These are phyloP conservation scores for Pichia nanzhaoensis DNA, from an alignment of 805 yeast species.

Conservation along the genomic window DNA sequence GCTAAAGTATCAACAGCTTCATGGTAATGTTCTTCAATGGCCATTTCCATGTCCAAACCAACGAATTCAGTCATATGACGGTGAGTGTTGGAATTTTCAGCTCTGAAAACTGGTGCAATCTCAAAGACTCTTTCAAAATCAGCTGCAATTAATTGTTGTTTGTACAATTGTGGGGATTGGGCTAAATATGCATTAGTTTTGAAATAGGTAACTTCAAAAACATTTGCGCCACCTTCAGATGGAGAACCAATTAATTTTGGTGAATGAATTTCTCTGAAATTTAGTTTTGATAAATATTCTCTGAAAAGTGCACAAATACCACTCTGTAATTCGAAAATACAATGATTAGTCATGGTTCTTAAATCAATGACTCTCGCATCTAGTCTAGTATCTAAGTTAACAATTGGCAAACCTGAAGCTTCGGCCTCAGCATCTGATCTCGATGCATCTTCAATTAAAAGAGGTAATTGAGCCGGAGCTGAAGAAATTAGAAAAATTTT, in stretches of 20 bases:
- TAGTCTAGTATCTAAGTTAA: slow-evolving; percentile 91
- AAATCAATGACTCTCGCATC: slow-evolving; percentile 94
- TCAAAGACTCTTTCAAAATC: slow-evolving; percentile 96
- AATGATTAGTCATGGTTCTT: slow-evolving; percentile 96
- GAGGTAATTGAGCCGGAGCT: slow-evolving; percentile 89
- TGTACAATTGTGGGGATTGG: slow-evolving; percentile 96
- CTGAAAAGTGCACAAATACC: slow-evolving; percentile 86
- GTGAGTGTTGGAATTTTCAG: slow-evolving; percentile 98
- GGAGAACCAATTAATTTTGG: slow-evolving; percentile 95
- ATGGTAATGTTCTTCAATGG: slow-evolving; percentile 96
- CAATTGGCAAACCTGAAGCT: slow-evolving; percentile 85
- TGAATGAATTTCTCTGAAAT: slow-evolving; percentile 89
- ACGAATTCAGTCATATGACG: slow-evolving; percentile 99
- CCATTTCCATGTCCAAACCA: slow-evolving; percentile 97
- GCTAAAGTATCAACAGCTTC: slow-evolving; percentile 64
- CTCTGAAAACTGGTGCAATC: slow-evolving; percentile 97
- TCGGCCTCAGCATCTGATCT: slow-evolving; percentile 94
- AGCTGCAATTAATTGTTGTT: slow-evolving; percentile 96
- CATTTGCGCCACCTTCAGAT: slow-evolving; percentile 97
- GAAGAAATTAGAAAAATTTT: slow-evolving; percentile 74
- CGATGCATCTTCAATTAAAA: slow-evolving; percentile 92
- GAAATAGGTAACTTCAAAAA: slow-evolving; percentile 89
- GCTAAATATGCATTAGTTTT: slow-evolving; percentile 91
- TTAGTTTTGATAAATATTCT: slow-evolving; percentile 64
- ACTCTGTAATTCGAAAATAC: slow-evolving; percentile 88